Conservation (phyloP, 805 yeast species). For the Candida methanosorbosa region DNA sequence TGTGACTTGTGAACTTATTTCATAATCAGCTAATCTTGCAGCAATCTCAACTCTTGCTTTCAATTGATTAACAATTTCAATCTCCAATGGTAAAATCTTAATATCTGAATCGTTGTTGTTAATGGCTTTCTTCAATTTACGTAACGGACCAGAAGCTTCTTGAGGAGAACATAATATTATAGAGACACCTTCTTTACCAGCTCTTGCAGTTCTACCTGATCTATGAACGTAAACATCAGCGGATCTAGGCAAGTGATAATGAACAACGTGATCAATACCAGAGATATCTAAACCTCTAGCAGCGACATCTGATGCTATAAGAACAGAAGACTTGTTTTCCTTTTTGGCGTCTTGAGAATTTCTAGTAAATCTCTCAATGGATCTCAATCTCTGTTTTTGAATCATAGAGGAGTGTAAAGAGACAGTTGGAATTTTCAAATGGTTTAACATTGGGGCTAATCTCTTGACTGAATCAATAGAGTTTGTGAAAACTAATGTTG, state of each 20-base stretch:
- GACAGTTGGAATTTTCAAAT: slow-evolving; percentile 57
- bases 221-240: slow-evolving; percentile 94
- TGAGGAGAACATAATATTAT: slow-evolving; percentile 89
- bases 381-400: slow-evolving; percentile 84
- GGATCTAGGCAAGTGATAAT: slow-evolving; percentile 88
- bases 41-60: slow-evolving; percentile 64
- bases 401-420: slow-evolving; percentile 91
- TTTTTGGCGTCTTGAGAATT: slow-evolving; percentile 26
- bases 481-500: slow-evolving; percentile 86
- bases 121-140: slow-evolving; percentile 56
- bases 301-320: slow-evolving; percentile 95
- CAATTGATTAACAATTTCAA: slow-evolving; percentile 61
- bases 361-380: slow-evolving; percentile 70
- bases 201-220: slow-evolving; percentile 98
- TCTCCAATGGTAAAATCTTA: slow-evolving; percentile 67
- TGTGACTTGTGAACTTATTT: slow-evolving; percentile 41
- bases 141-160: slow-evolving; percentile 83
- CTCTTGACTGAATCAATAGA: slow-evolving; percentile 93
- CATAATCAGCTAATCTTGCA: slow-evolving; percentile 66
- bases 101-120: slow-evolving; percentile 40
- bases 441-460: slow-evolving; percentile 63
- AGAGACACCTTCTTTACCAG: slow-evolving; percentile 90
- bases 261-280: slow-evolving; percentile 85
- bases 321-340: slow-evolving; percentile 47
- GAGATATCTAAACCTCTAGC: slow-evolving; percentile 97